A percentile compares a stretch with the other conserved stretches of the same genome.
These are phyloP conservation scores for Hypholoma fasciculare DNA, from an alignment of 768 basidiomycete genomes.

Conservation along the genomic window DNA sequence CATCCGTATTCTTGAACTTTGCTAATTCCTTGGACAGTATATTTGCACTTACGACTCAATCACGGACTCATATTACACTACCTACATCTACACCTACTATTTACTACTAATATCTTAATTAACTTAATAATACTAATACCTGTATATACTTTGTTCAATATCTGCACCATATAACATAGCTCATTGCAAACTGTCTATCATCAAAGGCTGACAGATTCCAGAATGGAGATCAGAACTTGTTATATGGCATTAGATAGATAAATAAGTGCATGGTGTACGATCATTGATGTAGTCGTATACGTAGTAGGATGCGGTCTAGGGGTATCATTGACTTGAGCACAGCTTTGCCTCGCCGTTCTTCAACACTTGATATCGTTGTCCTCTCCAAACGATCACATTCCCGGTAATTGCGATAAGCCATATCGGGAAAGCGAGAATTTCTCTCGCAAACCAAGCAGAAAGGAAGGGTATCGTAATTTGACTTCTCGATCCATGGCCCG, in stretches of 20 bases:
- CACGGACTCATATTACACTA: neutral
- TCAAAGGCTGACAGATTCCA: neutral
- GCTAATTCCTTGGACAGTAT: conserved; percentile 1
- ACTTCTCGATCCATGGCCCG: conserved; percentile 58
- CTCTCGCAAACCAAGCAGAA: conserved; percentile 76
- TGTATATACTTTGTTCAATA: neutral
- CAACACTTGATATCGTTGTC: conserved; percentile 71
- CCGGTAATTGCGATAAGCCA: conserved; percentile 84
- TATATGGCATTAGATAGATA: too few species aligned
- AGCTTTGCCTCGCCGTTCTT: conserved; percentile 66
- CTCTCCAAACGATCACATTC: conserved; percentile 86
- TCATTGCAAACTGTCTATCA: neutral
- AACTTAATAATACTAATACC: conserved; percentile 5
- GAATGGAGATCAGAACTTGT: neutral
- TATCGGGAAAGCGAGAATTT: conserved; percentile 85
- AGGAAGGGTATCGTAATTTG: conserved; percentile 60
- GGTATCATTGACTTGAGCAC: neutral
- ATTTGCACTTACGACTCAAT: conserved; percentile 6
- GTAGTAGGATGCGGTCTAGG: neutral
- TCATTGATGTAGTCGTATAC: too few species aligned
- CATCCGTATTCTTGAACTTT: neutral
- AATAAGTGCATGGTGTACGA: neutral
- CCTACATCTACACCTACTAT: neutral
- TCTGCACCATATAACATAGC: neutral
- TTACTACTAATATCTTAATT: neutral